Conservation (phyloP, 169 alveolate genomes). For the Cryptosporidium viatorum region DNA sequence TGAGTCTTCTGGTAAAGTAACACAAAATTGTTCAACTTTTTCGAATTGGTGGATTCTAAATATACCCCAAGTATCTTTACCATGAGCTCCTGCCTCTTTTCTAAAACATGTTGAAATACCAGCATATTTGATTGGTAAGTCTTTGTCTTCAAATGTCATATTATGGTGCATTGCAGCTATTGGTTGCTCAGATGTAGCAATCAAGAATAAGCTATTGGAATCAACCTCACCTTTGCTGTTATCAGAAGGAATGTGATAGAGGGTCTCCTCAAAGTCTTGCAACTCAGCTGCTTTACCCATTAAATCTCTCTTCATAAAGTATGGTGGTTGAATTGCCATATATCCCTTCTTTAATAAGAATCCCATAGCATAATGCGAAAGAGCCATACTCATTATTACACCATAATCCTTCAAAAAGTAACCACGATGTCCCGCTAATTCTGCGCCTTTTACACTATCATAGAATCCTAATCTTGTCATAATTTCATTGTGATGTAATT, state of each 20-base stretch:
- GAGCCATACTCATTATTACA: conserved; percentile 95
- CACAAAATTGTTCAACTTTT: conserved; percentile 97
- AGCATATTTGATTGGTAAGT: conserved; percentile 93
- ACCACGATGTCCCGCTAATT: conserved; percentile 98
- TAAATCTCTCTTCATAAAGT: conserved; percentile 92
- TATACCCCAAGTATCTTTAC: conserved; percentile 98
- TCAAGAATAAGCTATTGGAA: conserved; percentile 89
- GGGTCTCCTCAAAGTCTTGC: conserved; percentile 96
- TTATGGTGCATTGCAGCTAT: conserved; percentile 94
- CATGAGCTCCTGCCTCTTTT: conserved; percentile 99
- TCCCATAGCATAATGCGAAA: conserved; percentile 92
- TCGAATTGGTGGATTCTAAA: conserved; percentile 99
- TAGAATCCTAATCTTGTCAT: conserved; percentile 90
- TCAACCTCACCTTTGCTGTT: conserved; percentile 45
- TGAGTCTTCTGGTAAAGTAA: conserved; percentile 94
- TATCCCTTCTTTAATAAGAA: conserved; percentile 93
- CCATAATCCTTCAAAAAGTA: conserved; percentile 96
- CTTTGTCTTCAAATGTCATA: conserved; percentile 85
- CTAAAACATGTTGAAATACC: conserved; percentile 98
- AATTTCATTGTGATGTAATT: conserved; percentile 93
- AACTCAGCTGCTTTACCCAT: conserved; percentile 98
- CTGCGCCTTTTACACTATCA: conserved; percentile 93
- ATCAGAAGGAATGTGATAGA: conserved; percentile 86
- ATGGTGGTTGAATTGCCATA: conserved; percentile 98
- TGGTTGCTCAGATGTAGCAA: conserved; percentile 99